phyloP scores from a whole-genome alignment of 306 rosid genomes.

The Luffa acutangula region DNA sequence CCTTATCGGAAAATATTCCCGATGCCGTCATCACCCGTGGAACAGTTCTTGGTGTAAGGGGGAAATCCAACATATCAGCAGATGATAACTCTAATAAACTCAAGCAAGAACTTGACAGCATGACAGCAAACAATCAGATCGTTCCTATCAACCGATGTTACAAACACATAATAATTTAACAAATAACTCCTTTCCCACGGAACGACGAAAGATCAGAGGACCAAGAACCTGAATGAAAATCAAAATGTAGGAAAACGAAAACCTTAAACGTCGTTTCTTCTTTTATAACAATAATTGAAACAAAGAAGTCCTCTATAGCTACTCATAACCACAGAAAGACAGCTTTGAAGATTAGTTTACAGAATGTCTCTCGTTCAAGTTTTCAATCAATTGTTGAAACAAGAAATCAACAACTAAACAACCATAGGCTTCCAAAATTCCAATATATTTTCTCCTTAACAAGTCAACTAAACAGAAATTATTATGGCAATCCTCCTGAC shows the following conservation, averaged over 20 bases:
- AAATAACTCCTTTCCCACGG: background rate
- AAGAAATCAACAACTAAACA: background rate
- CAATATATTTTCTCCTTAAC: background rate
- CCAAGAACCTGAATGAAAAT: background rate
- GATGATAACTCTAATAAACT: slow-evolving; percentile 54
- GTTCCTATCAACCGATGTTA: slow-evolving; percentile 4
- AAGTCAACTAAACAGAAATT: background rate
- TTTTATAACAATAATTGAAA: background rate
- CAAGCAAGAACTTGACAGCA: slow-evolving; percentile 47
- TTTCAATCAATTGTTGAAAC: background rate
- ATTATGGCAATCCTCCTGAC: background rate
- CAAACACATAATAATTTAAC: background rate
- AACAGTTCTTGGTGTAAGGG: slow-evolving; percentile 43
- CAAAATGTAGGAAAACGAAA: background rate
- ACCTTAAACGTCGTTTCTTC: background rate
- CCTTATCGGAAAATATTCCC: slow-evolving; percentile 34
- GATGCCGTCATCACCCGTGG: slow-evolving; percentile 45
- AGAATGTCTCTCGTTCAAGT: background rate
- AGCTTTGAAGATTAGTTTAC: background rate
- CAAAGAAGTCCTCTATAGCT: background rate
- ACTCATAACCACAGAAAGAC: background rate
- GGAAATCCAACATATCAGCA: slow-evolving; percentile 42
- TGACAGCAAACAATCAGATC: slow-evolving; percentile 12
- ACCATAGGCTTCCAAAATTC: background rate
- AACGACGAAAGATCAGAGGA: background rate